Evolutionary conservation across 495 filamentous ascomycete genomes (phyloP), one percentile per base, ranked within the genome.

Genomic region (Aspergillus ellipticus): DNA sequence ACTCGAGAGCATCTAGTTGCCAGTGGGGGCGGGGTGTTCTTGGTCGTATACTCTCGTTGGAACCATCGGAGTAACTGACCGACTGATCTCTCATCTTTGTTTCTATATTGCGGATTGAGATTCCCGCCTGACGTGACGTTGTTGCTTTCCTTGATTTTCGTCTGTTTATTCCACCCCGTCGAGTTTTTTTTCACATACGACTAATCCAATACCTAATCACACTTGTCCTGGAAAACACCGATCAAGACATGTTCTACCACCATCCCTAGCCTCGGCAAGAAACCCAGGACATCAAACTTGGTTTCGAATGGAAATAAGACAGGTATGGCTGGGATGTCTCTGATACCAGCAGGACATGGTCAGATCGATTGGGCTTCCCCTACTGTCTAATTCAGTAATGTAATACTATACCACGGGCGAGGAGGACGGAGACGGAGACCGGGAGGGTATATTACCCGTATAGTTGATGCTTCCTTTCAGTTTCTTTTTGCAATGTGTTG

Each of bases 381-480:
- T 49, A 46, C 22, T 43, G 49, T 55, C 26, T 56, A 57, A 57
- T 61, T 22, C 46, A 62, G 64, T 61, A 63, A 72, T 73, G 70
- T 73, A 72, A 72, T 73, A 74, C 65, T 62, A 73, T 66, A 54
- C 48, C 56, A 65, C 62, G 56, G 67, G 63, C 58, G 56, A 57
- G 53, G 55, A 55, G 15, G 45, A 29, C 45, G 45, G 45, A 28
- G 22, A 48, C 17, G 45, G 45, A 28, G 22, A 48, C 17, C 22
- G 45, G 22, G 45, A 48, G 45, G 60, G 22, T 48, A 29, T 28
- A 7, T 45, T 19, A 22, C 22, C 10, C 22, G 42, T 31, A 49
- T 57, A 58, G 15, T 63, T 63, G 59, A 59, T 43, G 7, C 1
- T 54, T 48, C 49, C 33, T 56, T 52, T 52, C 17, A 11, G n/a